phyloP scores from a whole-genome alignment of 164 flowering plant species.

The Malania oleifera region DNA sequence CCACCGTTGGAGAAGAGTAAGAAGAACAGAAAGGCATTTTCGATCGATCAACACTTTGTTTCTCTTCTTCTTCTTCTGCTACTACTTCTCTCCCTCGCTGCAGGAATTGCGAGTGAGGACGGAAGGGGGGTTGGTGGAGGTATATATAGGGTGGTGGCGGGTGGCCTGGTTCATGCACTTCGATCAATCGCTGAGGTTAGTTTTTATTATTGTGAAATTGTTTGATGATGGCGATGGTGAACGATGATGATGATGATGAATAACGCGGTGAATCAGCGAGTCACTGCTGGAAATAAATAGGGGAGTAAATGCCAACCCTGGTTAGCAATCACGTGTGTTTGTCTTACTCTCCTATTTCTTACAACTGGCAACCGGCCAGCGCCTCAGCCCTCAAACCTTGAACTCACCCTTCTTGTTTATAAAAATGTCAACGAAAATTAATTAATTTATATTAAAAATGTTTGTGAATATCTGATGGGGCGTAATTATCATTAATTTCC shows the following conservation, averaged over 20 bases:
- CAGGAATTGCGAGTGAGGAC: background rate
- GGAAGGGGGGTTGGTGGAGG: conserved; percentile 1
- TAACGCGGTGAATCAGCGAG: no score
- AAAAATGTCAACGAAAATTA: no score
- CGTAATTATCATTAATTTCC: no score
- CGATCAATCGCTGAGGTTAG: conserved; percentile 8
- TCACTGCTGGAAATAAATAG: no score
- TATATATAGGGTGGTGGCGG: conserved; percentile 11
- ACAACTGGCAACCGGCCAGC: background rate
- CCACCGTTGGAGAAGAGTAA: conserved; percentile 4
- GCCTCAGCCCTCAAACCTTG: background rate
- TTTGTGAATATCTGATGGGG: no score
- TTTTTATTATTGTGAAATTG: background rate
- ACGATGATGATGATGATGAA: no score
- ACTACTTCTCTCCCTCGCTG: background rate
- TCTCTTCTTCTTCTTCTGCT: conserved; percentile 2
- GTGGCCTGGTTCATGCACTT: conserved; percentile 24
- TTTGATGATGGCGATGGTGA: no score
- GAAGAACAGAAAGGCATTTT: conserved; percentile 16
- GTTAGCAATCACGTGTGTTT: conserved; percentile 3
- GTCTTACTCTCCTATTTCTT: background rate
- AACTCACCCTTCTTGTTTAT: background rate
- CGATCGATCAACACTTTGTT: no score
- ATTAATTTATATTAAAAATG: no score
- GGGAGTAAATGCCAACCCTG: background rate